Base-by-base conservation (phyloP, 768 basidiomycete species). In the Chalciporus chontae region DNA sequence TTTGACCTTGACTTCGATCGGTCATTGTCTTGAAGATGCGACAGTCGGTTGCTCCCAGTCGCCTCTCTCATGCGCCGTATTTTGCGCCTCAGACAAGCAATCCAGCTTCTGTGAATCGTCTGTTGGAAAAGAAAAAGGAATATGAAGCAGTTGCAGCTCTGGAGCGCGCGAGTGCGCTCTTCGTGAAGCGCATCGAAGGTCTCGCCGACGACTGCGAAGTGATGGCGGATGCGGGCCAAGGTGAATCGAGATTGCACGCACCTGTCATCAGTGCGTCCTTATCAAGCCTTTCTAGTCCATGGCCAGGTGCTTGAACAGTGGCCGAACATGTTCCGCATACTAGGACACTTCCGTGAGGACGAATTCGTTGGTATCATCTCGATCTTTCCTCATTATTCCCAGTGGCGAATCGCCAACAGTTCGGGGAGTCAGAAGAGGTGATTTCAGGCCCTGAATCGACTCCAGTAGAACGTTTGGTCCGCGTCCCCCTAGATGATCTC, bases 271-370 rank as follows among this genome's bases (percentile, higher is more conserved):
- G 4, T 9, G 8, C 21, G 2, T 24, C 47, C 42, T 49, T 54
- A 54, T 36, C 32, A 14, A 14, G 31, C 17, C 29, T n/a, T 8
- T 32, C 41, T 43, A 89, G 87, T 85, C 29, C 84, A 85, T 54
- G 87, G 87, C 9, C 79, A 88, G 61, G 86, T 90, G 4, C 76
- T 88, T 21, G 81, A 81, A 50, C 86, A 89, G 53, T 90, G 87
- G 87, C 84, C 86, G 9, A 81, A 79, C 62, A 90, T 90, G 88
- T 90, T 90, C 59, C 77, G 81, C 56, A 87, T 87, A 45, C 70
- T 90, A 43, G 78, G 70, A 49, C 71, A 83, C 51, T 90, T 88
- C 63, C 59, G 88, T 90, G 58, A 59, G 84, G n/a, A 26, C 26
- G 34, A 15, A 15, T n/a, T 73, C 13, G 31, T 32, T 19, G 11